Conservation (phyloP, 805 yeast genomes). For the Metschnikowia noctiluminum region DNA sequence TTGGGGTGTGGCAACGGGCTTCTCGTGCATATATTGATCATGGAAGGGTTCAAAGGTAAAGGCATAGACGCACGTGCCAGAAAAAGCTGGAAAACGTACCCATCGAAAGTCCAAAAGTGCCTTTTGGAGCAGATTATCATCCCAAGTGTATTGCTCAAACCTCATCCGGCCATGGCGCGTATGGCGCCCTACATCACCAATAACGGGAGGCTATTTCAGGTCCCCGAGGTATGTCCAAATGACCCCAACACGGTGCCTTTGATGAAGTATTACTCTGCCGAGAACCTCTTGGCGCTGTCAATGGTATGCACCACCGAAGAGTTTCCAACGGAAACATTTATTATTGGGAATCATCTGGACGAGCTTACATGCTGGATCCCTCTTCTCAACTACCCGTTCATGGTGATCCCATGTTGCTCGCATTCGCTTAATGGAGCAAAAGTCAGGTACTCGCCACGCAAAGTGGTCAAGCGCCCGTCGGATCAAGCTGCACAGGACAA, state of each 20-base stretch:
- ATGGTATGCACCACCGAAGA: constrained; percentile 56
- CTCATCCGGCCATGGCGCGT: constrained; percentile 59
- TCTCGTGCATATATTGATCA: constrained; percentile 65
- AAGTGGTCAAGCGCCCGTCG: constrained; percentile 9
- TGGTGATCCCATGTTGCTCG: constrained; percentile 95
- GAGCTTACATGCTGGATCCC: constrained; percentile 97
- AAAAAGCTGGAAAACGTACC: constrained; percentile 82
- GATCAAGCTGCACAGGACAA: not conserved
- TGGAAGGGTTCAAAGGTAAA: constrained; percentile 77
- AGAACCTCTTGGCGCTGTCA: constrained; percentile 47
- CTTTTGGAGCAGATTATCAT: constrained; percentile 76
- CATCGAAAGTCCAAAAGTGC: constrained; percentile 53
- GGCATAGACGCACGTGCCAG: constrained; percentile 90
- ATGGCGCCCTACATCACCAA: constrained; percentile 53
- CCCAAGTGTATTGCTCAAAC: constrained; percentile 70
- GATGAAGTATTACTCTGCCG: constrained; percentile 54
- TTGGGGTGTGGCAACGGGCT: constrained; percentile 95
- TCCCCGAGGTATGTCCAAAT: constrained; percentile 33
- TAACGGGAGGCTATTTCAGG: constrained; percentile 60
- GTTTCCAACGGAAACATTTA: constrained; percentile 67
- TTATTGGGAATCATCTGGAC: constrained; percentile 94
- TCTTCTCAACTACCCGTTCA: constrained; percentile 75
- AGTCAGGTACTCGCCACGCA: constrained; percentile 56
- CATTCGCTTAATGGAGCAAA: constrained; percentile 79
- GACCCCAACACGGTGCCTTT: constrained; percentile 35